phyloP scores from a whole-genome alignment of 257 asterid genomes.

The Gardenia jasminoides region DNA sequence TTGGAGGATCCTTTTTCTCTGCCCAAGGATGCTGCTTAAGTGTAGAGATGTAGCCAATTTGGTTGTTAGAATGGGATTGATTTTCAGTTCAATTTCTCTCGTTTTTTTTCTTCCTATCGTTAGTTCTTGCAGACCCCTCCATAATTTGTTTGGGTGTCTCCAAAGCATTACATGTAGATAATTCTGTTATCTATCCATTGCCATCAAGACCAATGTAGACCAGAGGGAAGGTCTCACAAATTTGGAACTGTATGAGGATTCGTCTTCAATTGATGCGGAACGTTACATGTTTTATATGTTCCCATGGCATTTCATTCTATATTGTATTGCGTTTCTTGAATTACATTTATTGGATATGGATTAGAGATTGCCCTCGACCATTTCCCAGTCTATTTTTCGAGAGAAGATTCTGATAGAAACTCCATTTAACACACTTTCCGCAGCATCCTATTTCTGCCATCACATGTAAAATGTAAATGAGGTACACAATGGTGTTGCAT shows the following conservation, averaged over 20 bases:
- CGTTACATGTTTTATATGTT: not conserved
- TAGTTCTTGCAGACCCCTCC: slow-evolving; percentile 15
- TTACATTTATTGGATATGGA: not conserved
- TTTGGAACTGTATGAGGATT: slow-evolving; percentile 8
- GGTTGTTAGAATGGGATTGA: slow-evolving; percentile 24
- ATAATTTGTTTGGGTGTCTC: slow-evolving; percentile 31
- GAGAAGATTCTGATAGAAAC: not conserved
- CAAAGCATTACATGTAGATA: slow-evolving; percentile 31
- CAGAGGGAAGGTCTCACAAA: slow-evolving; percentile 11
- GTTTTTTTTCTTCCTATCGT: not conserved
- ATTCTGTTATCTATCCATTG: slow-evolving; percentile 21
- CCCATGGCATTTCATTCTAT: not conserved
- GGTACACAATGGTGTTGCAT: slow-evolving; percentile 5
- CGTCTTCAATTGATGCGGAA: not conserved
- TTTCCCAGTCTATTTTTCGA: too few species aligned
- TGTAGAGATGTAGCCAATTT: slow-evolving; percentile 5
- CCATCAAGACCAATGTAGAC: slow-evolving; percentile 21
- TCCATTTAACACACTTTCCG: not conserved
- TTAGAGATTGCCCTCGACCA: not conserved
- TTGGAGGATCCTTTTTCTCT: not conserved
- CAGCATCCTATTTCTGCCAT: not conserved
- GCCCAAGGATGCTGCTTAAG: not conserved
- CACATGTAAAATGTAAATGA: not conserved
- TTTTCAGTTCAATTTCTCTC: slow-evolving; percentile 9
- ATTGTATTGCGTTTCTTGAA: not conserved